A percentile compares a stretch with the other conserved stretches of the same genome.
Conservation (phyloP, 1,139 yeast species). For the Protomyces arabidopsidicola region DNA sequence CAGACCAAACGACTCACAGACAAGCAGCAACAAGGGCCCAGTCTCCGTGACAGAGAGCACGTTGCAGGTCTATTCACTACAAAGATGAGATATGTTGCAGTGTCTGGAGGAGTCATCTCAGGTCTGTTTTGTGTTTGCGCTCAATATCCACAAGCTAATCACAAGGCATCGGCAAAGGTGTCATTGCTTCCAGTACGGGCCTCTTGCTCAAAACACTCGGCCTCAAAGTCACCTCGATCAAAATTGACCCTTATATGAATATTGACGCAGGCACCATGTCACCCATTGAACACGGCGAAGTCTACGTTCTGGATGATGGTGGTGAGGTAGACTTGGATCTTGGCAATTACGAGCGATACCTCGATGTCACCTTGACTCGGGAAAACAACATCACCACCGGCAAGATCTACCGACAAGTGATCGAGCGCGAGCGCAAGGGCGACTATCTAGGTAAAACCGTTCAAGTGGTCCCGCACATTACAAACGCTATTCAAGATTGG, state of each 20-base stretch:
- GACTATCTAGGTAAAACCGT: slow-evolving; percentile 99
- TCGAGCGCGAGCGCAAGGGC: slow-evolving; percentile 92
- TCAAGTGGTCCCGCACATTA: slow-evolving; percentile 96
- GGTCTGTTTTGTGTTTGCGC: slow-evolving; percentile 48
- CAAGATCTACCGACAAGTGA: slow-evolving; percentile 88
- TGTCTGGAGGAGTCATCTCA: slow-evolving; percentile 68
- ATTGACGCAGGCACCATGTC: slow-evolving; percentile 99
- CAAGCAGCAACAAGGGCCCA: no score
- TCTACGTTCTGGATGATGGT: slow-evolving; percentile 95
- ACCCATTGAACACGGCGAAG: slow-evolving; percentile 98
- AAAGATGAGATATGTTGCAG: slow-evolving; percentile 94
- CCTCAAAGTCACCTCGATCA: slow-evolving; percentile 89
- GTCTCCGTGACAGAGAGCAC: no score
- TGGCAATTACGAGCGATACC: slow-evolving; percentile 95
- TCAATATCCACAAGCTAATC: slow-evolving; percentile 64
- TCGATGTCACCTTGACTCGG: slow-evolving; percentile 83
- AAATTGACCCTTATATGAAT: slow-evolving; percentile 98
- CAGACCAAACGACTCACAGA: neutral
- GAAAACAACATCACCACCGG: slow-evolving; percentile 98
- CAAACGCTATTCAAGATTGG: slow-evolving; percentile 98
- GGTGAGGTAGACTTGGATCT: slow-evolving; percentile 97
- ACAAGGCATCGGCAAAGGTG: slow-evolving; percentile 99
- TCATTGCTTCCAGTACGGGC: slow-evolving; percentile 94
- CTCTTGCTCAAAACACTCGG: slow-evolving; percentile 90
- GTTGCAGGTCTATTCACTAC: neutral